Evolutionary conservation across 768 basidiomycete species (phyloP).

Genomic region (Pleurotus sapidus): DNA sequence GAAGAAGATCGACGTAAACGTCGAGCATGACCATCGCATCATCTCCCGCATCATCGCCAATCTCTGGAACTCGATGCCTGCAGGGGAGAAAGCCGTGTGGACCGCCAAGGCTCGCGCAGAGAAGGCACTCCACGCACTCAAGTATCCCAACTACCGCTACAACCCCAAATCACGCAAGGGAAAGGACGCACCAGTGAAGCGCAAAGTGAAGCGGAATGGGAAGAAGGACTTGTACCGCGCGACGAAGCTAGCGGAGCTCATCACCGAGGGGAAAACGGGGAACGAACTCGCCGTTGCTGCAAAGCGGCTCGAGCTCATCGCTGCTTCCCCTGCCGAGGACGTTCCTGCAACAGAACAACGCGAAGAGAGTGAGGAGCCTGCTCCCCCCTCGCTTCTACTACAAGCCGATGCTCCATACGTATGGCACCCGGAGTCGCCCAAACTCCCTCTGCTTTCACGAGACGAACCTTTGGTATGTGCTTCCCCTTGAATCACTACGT

Average conservation of each 20-base stretch:
- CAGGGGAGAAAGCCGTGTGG: constrained; percentile 1
- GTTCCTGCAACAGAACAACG: no score
- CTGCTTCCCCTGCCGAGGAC: background rate
- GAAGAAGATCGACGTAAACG: background rate
- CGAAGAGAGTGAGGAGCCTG: no score
- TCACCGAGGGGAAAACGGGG: constrained; percentile 50
- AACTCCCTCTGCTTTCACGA: no score
- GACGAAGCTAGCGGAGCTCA: constrained; percentile 45
- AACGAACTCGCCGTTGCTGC: constrained; percentile 45
- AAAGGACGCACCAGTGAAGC: constrained; percentile 40
- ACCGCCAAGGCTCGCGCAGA: background rate
- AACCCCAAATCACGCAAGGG: constrained; percentile 25
- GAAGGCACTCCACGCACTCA: background rate
- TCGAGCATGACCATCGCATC: constrained; percentile 6
- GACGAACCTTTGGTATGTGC: no score
- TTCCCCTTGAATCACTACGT: no score
- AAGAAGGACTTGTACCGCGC: constrained; percentile 44
- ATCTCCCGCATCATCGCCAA: constrained; percentile 6
- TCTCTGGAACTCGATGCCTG: constrained; percentile 1
- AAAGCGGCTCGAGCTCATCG: constrained; percentile 25
- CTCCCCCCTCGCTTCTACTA: no score
- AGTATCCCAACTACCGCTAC: constrained; percentile 7
- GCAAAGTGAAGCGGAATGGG: constrained; percentile 54
- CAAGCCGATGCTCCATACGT: no score
- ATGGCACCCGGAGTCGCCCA: no score